These are phyloP conservation scores for Saccharomyces eubayanus DNA, from an alignment of 805 yeast genomes.

Conservation along the genomic window DNA sequence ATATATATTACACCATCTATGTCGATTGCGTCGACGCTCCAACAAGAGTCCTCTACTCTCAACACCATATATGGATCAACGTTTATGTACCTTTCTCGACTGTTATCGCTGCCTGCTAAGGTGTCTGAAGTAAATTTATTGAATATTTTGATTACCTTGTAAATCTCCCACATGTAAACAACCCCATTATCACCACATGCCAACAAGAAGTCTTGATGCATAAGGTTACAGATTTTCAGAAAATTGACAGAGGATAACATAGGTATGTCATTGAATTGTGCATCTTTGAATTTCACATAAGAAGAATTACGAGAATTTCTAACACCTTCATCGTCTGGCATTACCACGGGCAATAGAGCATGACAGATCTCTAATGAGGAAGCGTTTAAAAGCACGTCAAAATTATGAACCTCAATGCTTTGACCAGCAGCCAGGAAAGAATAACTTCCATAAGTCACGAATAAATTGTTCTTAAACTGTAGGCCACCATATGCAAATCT, in stretches of 20 bases:
- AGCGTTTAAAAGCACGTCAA: constrained; percentile 3
- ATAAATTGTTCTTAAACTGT: constrained; percentile 7
- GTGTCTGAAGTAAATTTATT: neutral
- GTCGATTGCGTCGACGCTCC: constrained; percentile 19
- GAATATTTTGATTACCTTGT: constrained; percentile 21
- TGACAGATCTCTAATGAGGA: neutral
- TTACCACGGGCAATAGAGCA: constrained; percentile 1
- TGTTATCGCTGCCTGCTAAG: neutral
- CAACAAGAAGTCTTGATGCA: constrained; percentile 37
- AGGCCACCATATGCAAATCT: neutral
- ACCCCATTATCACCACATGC: constrained; percentile 52
- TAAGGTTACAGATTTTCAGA: constrained; percentile 34
- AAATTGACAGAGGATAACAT: constrained; percentile 37
- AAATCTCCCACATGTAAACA: constrained; percentile 33
- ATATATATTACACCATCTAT: constrained; percentile 4
- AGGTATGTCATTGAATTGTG: constrained; percentile 1
- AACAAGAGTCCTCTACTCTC: constrained; percentile 12
- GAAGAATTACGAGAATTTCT: neutral
- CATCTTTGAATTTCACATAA: neutral
- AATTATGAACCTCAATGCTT: constrained; percentile 7
- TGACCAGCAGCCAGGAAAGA: constrained; percentile 6
- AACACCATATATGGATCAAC: constrained; percentile 7
- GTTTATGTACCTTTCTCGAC: neutral
- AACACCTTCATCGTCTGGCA: constrained; percentile 1
- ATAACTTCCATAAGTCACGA: constrained; percentile 8